Percentiles rank a stretch among this genome's conserved stretches.
phyloP scores from a whole-genome alignment of 1,284 basidiomycete genomes.

The Rhizoctonia solani region DNA sequence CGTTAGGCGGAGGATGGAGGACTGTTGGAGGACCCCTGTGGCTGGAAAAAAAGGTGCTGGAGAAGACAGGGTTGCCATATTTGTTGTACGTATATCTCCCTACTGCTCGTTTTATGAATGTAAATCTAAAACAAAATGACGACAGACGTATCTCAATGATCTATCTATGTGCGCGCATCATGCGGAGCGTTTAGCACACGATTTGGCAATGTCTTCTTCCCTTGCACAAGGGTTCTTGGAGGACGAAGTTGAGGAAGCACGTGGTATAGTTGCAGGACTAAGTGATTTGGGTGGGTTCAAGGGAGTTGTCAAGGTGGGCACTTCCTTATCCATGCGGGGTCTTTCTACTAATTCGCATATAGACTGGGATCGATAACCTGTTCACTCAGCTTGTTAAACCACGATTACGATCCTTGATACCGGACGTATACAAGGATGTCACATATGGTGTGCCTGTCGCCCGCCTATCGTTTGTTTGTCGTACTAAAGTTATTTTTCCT shows the following conservation, averaged over 20 bases:
- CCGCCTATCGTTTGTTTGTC: neutral
- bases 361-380: constrained; percentile 89
- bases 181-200: constrained; percentile 77
- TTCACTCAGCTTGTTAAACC: constrained; percentile 93
- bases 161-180: constrained; percentile 50
- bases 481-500: neutral
- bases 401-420: constrained; percentile 77
- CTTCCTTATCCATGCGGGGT: constrained; percentile 44
- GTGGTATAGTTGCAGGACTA: constrained; percentile 3
- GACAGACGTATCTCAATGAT: constrained; percentile 83
- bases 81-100: constrained; percentile 66
- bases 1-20: constrained; percentile 81
- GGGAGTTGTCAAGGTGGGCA: constrained; percentile 23
- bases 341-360: constrained; percentile 36
- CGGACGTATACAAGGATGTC: constrained; percentile 88
- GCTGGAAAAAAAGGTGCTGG: constrained; percentile 65
- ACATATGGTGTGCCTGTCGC: constrained; percentile 56
- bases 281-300: constrained; percentile 24
- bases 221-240: constrained; percentile 73
- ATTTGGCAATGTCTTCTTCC: constrained; percentile 60
- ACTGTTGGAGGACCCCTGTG: constrained; percentile 59
- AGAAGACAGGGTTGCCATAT: constrained; percentile 70
- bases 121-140: constrained; percentile 65
- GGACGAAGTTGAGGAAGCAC: constrained; percentile 55
- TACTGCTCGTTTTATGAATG: constrained; percentile 13